Conservation (phyloP, 257 asterid species). For the Ilex asprella region DNA sequence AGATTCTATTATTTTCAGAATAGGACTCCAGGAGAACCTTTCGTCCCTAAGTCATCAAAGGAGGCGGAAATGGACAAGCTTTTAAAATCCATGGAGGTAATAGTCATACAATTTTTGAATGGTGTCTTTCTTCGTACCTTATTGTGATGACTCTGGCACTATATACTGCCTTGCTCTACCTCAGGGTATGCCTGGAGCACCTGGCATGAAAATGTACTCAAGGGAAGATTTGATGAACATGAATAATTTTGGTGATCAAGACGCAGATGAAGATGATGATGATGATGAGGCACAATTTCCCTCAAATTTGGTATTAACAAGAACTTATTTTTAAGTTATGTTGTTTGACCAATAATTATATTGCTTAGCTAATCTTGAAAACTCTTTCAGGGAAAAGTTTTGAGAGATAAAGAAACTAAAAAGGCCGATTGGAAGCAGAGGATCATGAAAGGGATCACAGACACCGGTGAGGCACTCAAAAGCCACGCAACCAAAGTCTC, state of each 20-base stretch:
- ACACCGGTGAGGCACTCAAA: slow-evolving; percentile 49
- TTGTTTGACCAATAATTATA: background rate
- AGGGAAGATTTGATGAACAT: slow-evolving; percentile 76
- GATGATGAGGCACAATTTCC: slow-evolving; percentile 50
- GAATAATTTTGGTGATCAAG: slow-evolving; percentile 63
- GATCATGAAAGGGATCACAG: slow-evolving; percentile 37
- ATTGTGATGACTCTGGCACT: background rate
- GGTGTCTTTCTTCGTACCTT: background rate
- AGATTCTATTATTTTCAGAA: slow-evolving; percentile 34
- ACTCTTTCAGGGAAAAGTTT: slow-evolving; percentile 51
- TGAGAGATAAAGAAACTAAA: slow-evolving; percentile 40
- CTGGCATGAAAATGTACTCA: slow-evolving; percentile 93
- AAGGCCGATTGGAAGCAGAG: slow-evolving; percentile 59
- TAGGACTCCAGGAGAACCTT: slow-evolving; percentile 81
- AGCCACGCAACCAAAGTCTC: slow-evolving; percentile 43
- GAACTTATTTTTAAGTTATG: background rate
- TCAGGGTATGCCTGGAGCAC: slow-evolving; percentile 96
- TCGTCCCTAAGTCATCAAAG: slow-evolving; percentile 70
- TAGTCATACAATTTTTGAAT: background rate
- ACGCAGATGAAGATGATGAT: slow-evolving; percentile 63
- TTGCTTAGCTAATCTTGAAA: slow-evolving; percentile 3
- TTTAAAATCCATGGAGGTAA: slow-evolving; percentile 89
- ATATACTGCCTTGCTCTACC: background rate
- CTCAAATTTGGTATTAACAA: slow-evolving; percentile 51
- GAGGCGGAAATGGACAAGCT: slow-evolving; percentile 94